A percentile compares a stretch with the other conserved stretches of the same genome.
phyloP scores from a whole-genome alignment of 228 moss, liverwort and hornwort species.

The Sphagnum fallax region DNA sequence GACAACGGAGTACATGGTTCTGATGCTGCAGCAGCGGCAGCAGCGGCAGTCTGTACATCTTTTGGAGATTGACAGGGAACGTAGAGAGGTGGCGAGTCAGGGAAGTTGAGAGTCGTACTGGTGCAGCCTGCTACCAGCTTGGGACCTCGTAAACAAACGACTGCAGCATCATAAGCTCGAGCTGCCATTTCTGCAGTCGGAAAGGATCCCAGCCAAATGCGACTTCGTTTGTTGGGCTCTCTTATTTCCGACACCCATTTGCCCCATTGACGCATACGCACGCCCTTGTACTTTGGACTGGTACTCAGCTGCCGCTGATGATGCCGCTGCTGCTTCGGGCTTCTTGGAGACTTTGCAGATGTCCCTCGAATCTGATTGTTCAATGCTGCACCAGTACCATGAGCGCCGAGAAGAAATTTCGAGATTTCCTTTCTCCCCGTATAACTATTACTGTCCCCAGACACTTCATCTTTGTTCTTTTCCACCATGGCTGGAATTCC shows the following conservation, averaged over 20 bases:
- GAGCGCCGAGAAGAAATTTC: too few species aligned
- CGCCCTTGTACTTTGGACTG: constrained; percentile 7
- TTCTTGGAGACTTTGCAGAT: too few species aligned
- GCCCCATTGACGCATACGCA: constrained; percentile 47
- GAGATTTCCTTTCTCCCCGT: too few species aligned
- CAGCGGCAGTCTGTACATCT: constrained; percentile 33
- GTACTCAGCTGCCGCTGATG: too few species aligned
- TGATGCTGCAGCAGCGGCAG: constrained; percentile 29
- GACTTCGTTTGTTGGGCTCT: constrained; percentile 36
- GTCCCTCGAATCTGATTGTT: too few species aligned
- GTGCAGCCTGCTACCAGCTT: too few species aligned
- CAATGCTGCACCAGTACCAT: too few species aligned
- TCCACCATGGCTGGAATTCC: too few species aligned
- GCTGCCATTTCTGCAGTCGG: constrained; percentile 51
- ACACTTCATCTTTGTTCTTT: too few species aligned
- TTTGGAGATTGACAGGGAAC: constrained; percentile 30
- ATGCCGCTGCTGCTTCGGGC: too few species aligned
- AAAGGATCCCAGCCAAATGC: constrained; percentile 45
- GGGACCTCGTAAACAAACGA: constrained; percentile 36
- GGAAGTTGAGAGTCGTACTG: constrained; percentile 28
- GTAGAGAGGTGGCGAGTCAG: constrained; percentile 27
- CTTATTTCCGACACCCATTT: constrained; percentile 46
- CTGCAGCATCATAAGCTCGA: constrained; percentile 37
- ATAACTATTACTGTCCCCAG: too few species aligned
- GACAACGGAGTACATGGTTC: constrained; percentile 8